These are phyloP conservation scores for Starmerella khaoyaiensis DNA, from an alignment of 805 yeast species.

Conservation along the genomic window DNA sequence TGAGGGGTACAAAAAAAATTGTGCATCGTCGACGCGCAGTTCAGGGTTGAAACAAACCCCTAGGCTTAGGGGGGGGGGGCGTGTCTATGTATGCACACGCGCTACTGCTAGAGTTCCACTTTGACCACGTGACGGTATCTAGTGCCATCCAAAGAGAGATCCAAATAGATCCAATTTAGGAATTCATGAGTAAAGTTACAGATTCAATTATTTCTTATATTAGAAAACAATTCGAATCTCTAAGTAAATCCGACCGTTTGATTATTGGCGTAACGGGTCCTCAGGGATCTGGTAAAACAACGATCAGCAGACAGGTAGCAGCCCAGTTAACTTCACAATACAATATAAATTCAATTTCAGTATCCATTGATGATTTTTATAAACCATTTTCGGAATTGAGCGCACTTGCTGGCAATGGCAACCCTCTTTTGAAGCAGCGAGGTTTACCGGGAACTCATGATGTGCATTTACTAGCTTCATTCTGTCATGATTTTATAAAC, in stretches of 20 bases:
- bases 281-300: slow-evolving; percentile 31
- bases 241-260: neutral
- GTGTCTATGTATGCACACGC: no score
- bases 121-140: no score
- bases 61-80: no score
- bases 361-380: slow-evolving; percentile 83
- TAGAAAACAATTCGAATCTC: slow-evolving; percentile 1
- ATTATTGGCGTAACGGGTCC: slow-evolving; percentile 27
- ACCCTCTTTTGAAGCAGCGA: slow-evolving; percentile 55
- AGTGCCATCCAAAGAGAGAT: no score
- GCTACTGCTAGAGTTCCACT: no score
- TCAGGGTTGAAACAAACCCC: no score
- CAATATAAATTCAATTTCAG: slow-evolving; percentile 29
- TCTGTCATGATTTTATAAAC: slow-evolving; percentile 26
- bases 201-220: neutral
- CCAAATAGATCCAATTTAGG: no score
- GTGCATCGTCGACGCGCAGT: no score
- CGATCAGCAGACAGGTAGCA: slow-evolving; percentile 22
- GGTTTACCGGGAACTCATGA: slow-evolving; percentile 96
- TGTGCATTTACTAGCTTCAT: slow-evolving; percentile 31
- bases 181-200: no score
- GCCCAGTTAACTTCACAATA: slow-evolving; percentile 24
- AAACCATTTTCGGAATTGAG: slow-evolving; percentile 51
- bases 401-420: slow-evolving; percentile 33
- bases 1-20: no score